Conservation (phyloP, 2,329 filamentous ascomycete genomes). For the Penicillium olsonii region DNA sequence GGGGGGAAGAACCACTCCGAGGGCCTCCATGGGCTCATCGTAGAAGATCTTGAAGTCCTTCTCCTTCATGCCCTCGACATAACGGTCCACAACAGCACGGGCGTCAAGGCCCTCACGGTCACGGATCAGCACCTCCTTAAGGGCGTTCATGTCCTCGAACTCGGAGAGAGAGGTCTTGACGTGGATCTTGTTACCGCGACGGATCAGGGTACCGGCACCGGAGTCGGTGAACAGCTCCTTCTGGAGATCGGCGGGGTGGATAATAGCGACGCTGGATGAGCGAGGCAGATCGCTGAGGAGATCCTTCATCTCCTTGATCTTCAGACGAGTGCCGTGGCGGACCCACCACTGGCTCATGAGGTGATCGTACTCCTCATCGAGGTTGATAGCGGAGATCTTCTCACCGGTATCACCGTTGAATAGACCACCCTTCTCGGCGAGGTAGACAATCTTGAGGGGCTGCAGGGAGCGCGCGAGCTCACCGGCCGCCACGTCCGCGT, state of each 20-base stretch:
- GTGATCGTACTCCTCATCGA: slow-evolving; percentile 92
- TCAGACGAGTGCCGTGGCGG: slow-evolving; percentile 88
- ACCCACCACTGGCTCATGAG: slow-evolving; percentile 96
- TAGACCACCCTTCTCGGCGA: slow-evolving; percentile 96
- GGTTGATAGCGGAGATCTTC: slow-evolving; percentile 96
- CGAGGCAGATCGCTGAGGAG: slow-evolving; percentile 84
- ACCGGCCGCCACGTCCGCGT: slow-evolving; percentile 93
- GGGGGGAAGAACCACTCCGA: slow-evolving; percentile 83
- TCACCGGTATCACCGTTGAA: slow-evolving; percentile 91
- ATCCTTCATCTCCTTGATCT: slow-evolving; percentile 98
- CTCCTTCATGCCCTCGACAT: slow-evolving; percentile 74
- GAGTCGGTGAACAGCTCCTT: slow-evolving; percentile 97
- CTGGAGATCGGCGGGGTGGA: slow-evolving; percentile 91
- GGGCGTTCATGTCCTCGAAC: slow-evolving; percentile 71
- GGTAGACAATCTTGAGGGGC: slow-evolving; percentile 94
- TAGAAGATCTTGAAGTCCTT: slow-evolving; percentile 90
- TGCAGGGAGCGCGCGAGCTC: slow-evolving; percentile 86
- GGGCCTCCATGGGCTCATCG: slow-evolving; percentile 88
- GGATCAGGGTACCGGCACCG: slow-evolving; percentile 88
- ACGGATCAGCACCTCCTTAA: slow-evolving; percentile 80
- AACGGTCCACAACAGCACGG: slow-evolving; percentile 80
- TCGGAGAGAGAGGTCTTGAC: slow-evolving; percentile 70
- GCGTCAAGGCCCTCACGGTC: slow-evolving; percentile 82
- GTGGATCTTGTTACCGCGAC: slow-evolving; percentile 85
- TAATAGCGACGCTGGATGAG: slow-evolving; percentile 94